Evolutionary conservation across 768 basidiomycete genomes (phyloP).

Genomic region (Serendipita vermifera): DNA sequence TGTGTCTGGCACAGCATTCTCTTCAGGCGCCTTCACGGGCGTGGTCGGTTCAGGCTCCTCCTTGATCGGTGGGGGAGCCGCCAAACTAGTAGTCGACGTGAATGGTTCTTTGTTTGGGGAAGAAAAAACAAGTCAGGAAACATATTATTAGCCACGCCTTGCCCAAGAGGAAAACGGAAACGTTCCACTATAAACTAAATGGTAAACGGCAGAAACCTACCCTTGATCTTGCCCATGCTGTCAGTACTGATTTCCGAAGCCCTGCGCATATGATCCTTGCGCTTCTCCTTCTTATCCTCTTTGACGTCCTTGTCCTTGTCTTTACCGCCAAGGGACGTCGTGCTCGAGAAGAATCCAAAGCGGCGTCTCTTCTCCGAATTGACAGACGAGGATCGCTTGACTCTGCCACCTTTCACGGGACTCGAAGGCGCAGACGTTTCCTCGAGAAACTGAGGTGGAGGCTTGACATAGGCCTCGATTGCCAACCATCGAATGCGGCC

Average conservation of each 20-base stretch:
- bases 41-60: constrained; percentile 8
- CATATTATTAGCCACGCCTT: no score
- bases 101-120: no score
- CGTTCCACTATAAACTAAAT: not conserved
- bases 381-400: constrained; percentile 8
- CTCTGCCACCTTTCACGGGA: constrained; percentile 4
- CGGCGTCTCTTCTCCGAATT: constrained; percentile 1
- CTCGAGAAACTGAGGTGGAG: not conserved
- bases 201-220: not conserved
- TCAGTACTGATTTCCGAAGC: not conserved
- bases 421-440: constrained; percentile 2
- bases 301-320: no score
- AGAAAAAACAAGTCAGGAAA: no score
- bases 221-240: not conserved
- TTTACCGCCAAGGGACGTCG: not conserved
- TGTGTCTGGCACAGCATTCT: not conserved
- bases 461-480: not conserved
- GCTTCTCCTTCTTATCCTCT: constrained; percentile 9
- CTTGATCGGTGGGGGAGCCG: not conserved
- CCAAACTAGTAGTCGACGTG: no score
- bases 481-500: not conserved
- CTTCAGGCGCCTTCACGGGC: not conserved
- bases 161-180: no score
- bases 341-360: constrained; percentile 9
- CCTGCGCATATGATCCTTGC: not conserved